These are phyloP conservation scores for Hygrophorus pudorinus DNA, from an alignment of 768 basidiomycete species.

Conservation along the genomic window DNA sequence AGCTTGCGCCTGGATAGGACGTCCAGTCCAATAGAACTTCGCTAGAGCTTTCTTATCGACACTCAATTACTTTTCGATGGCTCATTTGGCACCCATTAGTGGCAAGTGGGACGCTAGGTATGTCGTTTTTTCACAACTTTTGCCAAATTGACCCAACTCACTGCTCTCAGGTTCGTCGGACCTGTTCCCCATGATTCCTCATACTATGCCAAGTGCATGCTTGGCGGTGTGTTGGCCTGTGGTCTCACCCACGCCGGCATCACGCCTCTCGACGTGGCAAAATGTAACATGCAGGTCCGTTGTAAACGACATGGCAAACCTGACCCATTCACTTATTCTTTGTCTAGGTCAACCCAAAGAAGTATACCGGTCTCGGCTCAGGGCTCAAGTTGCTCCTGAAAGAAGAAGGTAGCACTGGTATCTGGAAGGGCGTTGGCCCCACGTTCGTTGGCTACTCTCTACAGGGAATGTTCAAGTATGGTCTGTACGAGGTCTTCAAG, in stretches of 20 bases:
- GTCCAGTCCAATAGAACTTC: conserved; percentile 18
- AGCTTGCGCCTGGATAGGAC: conserved; percentile 21
- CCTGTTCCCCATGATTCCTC: conserved; percentile 65
- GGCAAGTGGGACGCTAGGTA: conserved; percentile 75
- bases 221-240: conserved; percentile 81
- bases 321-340: conserved; percentile 3
- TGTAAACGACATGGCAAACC: not conserved
- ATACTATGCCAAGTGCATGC: conserved; percentile 82
- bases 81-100: conserved; percentile 29
- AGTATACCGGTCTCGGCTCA: conserved; percentile 60
- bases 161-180: conserved; percentile 36
- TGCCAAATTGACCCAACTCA: conserved; percentile 2
- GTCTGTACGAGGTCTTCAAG: conserved; percentile 97
- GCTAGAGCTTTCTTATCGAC: conserved; percentile 23
- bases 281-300: conserved; percentile 85
- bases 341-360: conserved; percentile 59
- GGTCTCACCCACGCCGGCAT: conserved; percentile 84
- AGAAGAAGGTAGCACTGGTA: conserved; percentile 76
- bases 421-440: conserved; percentile 93
- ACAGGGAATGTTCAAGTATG: conserved; percentile 98
- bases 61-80: too few relatives aligned
- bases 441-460: conserved; percentile 90
- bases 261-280: conserved; percentile 81
- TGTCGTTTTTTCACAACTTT: conserved; percentile 1
- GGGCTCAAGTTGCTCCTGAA: conserved; percentile 56